A percentile compares a stretch with the other conserved stretches of the same genome.
Conservation (phyloP, 2,329 filamentous ascomycete species). For the Fusarium veterinarium region DNA sequence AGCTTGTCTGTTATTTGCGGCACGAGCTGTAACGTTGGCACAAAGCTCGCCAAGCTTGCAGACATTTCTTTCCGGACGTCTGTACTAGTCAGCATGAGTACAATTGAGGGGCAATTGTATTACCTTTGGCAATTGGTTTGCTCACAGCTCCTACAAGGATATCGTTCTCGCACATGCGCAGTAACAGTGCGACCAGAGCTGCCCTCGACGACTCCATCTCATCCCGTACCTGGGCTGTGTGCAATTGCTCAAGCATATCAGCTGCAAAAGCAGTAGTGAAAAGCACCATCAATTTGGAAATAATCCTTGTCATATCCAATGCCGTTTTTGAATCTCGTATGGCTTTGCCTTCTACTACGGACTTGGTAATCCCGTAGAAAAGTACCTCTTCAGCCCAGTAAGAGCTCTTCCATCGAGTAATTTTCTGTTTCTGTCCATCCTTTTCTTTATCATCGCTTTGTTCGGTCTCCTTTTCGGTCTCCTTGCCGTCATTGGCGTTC, state of each 20-base stretch:
- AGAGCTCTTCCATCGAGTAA: conserved; percentile 65
- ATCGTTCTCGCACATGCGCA: conserved; percentile 70
- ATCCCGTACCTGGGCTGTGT: conserved; percentile 59
- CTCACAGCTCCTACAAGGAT: conserved; percentile 65
- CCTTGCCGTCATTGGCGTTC: conserved; percentile 36
- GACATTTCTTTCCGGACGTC: conserved; percentile 62
- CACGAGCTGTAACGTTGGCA: conserved; percentile 67
- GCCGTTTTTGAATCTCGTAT: conserved; percentile 62
- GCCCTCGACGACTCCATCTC: conserved; percentile 71
- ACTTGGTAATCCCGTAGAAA: conserved; percentile 91
- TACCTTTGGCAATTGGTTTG: conserved; percentile 65
- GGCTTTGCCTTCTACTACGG: conserved; percentile 70
- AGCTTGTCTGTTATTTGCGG: conserved; percentile 65
- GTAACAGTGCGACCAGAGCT: conserved; percentile 71
- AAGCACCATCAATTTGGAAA: conserved; percentile 69
- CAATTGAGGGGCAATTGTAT: background rate
- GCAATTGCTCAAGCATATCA: conserved; percentile 60
- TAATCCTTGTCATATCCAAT: conserved; percentile 60
- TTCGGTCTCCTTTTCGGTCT: conserved; percentile 19
- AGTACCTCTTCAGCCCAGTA: conserved; percentile 85
- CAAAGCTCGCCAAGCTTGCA: conserved; percentile 63
- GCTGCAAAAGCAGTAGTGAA: conserved; percentile 64
- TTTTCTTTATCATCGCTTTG: conserved; percentile 38
- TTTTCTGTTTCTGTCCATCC: conserved; percentile 28
- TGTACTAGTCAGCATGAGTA: conserved; percentile 41